Base-by-base conservation (phyloP, 139 green algal species). In the Closterium sp. region DNA sequence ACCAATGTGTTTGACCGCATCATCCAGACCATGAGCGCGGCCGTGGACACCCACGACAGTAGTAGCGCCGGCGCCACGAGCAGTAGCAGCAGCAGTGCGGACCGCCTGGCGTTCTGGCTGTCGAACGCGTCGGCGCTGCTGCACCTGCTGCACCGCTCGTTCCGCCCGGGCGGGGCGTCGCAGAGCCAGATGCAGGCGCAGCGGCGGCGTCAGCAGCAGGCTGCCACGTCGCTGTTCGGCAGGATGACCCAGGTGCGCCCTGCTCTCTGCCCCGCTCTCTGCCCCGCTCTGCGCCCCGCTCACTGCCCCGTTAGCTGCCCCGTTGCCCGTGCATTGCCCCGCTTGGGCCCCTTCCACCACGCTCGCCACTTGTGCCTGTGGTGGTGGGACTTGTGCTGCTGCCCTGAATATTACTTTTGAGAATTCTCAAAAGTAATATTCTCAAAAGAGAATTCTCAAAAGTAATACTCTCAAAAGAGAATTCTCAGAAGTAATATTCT, bases 1-100 rank as follows among this genome's bases (percentile, higher is more conserved):
- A 99, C 97, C n/a, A 95, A 96, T 30, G 94, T 99, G 28, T 99
- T 99, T 93, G 98, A 99, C 94, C 91, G 89, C 32, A 98, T 99
- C 96, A 99, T 99, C 88, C 94, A 96, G 29, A 95, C 96, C 31
- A 98, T 99, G 89, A 96, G 96, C 87, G 91, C 89, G 3, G 96
- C 97, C 93, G 95, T 97, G 86, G 95, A 96, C 9, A 28, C 6
- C 34, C 96, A 97, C 89, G 98, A 99, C 70, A 96, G n/a, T n/a
- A n/a, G n/a, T n/a, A n/a, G 88, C 89, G 95, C 94, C 85, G 50
- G 13, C 50, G 1, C 50, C 17, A 22, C 50, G 10, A 73, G 50
- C 50, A 22, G 9, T 11, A 87, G 22, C 50, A 73, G 50, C 50
- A 22, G 9, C 50, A 87, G 22, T 31, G 28, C n/a, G 9, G 84